Evolutionary conservation across 2,329 filamentous ascomycete genomes (phyloP), one percentile per base, ranked within the genome.

Genomic region (Fusarium tuaranense): DNA sequence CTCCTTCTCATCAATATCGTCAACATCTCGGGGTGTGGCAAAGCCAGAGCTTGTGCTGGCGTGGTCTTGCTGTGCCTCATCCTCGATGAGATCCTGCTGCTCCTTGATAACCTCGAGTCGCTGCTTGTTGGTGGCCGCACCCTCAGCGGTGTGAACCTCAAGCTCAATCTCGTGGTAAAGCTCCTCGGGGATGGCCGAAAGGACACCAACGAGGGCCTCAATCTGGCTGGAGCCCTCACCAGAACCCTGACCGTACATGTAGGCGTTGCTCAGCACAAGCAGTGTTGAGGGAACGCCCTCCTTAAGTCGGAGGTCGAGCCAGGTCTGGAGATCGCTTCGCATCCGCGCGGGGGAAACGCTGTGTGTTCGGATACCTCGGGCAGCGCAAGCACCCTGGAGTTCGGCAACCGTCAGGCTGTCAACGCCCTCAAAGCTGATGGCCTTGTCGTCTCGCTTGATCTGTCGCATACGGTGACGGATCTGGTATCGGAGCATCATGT

Each of bases 81-180:
- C 97, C 74, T 98, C 93, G 68, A 99, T 99, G 73, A 99, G 91
- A 82, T 98, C 97, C 83, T 99, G 94, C 87, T 99, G 97, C 87
- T 99, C 97, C 89, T 95, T 97, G 81, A 99, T 90, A 18, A 99
- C 97, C 87, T 99, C 97, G 48, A 99, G 93, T 82, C 97, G 93
- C 88, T 98, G 97, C 89, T 97, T 98, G 90, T 99, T 99, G 76
- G 97, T 99, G 27, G 97, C 97, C 13, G 95, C 96, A 71, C 97
- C 97, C 86, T 99, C 97, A 59, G 96, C 95, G 71, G 93, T 97
- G 88, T 98, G 95, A 12, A 99, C 95, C 86, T 99, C 97, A 36
- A 99, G 93, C 85, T 98, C 97, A 74, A 99, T 98, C 87, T 99
- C 97, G 88, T 99, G 97, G 94, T 97, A 99, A 46, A 99, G 89